Evolutionary conservation across 2,329 filamentous ascomycete species (phyloP), one percentile per base, ranked within the genome.

Genomic region (Xylaria hypoxylon): DNA sequence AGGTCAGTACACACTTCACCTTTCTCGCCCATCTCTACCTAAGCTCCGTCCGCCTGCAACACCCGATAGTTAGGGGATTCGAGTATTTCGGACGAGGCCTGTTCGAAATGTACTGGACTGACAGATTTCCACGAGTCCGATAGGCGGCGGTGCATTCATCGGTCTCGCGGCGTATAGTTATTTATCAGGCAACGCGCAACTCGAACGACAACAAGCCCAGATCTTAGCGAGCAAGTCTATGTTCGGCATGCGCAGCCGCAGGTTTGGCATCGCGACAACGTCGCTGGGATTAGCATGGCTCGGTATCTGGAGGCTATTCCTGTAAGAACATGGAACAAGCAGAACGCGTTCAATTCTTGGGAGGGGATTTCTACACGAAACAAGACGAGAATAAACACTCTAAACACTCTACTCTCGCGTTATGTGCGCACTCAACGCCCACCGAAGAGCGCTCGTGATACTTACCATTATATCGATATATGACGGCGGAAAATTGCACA

Each of bases 121-220:
- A 69, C 51, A 26, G 55, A 38, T 65, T 33, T 13, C 28, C n/a
- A 55, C 33, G 42, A 58, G 17, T 57, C 42, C 28, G 24, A 62
- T 72, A 94, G 92, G 92, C 50, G 90, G 91, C 74, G 85, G 89
- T 44, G 90, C 92, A 0, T 93, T 96, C 70, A 82, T 93, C 62
- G 91, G 90, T 1, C 86, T 95, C 17, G 92, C 89, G 3, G 89
- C 85, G 1, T 96, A 94, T 80, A 94, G 89, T 78, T 94, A 94
- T 80, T 83, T 89, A 68, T 92, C 90, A 2, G 92, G 92, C 64
- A 90, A 89, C 79, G 82, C 83, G 57, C 91, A 94, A 78, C 86
- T 96, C 33, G 85, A 89, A 72, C 83, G 85, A 72, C 90, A 92
- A 77, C 84, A 86, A 67, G 82, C 84, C n/a, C 79, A 81, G 66